These are phyloP conservation scores for Citrullus mucosospermus DNA, from an alignment of 306 rosid genomes.

Conservation along the genomic window DNA sequence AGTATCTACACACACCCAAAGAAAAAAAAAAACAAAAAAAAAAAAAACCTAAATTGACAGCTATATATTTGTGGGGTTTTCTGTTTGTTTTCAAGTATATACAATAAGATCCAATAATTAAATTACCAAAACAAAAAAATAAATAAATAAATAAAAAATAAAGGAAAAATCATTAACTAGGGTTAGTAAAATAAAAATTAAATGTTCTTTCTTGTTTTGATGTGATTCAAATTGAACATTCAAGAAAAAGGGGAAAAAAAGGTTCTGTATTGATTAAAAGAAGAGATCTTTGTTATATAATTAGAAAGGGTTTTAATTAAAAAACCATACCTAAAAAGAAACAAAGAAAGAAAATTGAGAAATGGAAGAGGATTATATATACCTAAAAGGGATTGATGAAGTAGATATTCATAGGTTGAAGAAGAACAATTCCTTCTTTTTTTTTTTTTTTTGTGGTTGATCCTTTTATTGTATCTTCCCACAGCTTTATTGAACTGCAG, in stretches of 20 bases:
- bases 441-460: conserved; percentile 11
- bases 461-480: conserved; percentile 60
- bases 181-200: neutral
- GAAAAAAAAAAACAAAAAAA: neutral
- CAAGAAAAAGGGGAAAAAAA: neutral
- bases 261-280: too few relatives aligned
- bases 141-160: too few relatives aligned
- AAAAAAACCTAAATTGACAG: neutral
- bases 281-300: too few relatives aligned
- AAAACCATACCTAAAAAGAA: neutral
- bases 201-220: neutral
- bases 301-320: too few relatives aligned
- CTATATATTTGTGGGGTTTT: neutral
- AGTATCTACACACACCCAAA: neutral
- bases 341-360: neutral
- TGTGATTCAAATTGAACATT: neutral
- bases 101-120: neutral
- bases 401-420: neutral
- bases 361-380: neutral
- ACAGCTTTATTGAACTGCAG: conserved; percentile 90
- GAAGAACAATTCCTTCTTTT: neutral
- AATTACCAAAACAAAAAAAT: neutral
- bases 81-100: neutral
- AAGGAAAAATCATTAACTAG: neutral
- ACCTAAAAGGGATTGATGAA: neutral